Evolutionary conservation across 1,284 basidiomycete species (phyloP).

Genomic region (Ustilago curta): DNA sequence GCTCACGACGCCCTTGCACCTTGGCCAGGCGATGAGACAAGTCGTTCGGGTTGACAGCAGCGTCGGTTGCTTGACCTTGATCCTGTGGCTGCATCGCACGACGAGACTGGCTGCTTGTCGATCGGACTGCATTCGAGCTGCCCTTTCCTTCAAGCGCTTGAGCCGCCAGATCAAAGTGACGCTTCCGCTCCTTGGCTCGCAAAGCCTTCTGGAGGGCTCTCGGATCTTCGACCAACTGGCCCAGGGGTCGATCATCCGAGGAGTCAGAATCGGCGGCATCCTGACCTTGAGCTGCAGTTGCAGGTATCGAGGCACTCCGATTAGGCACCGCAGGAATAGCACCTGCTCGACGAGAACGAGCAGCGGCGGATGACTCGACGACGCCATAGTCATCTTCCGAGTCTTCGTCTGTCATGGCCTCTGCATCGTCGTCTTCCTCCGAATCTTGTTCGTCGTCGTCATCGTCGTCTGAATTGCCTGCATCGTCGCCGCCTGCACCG

Average conservation of each 20-base stretch:
- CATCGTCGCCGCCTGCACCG: slow-evolving; percentile 22
- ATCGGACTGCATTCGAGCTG: slow-evolving; percentile 15
- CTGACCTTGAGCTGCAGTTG: slow-evolving; percentile 5
- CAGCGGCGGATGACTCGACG: slow-evolving; percentile 7
- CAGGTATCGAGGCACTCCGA: slow-evolving; percentile 18
- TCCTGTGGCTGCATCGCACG: slow-evolving; percentile 6
- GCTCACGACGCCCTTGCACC: slow-evolving; percentile 39
- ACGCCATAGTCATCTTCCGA: slow-evolving; percentile 55
- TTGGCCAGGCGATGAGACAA: slow-evolving; percentile 31
- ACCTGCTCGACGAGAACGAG: slow-evolving; percentile 8
- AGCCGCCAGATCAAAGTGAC: slow-evolving; percentile 40
- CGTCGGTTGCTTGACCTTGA: slow-evolving; percentile 11
- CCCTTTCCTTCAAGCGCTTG: slow-evolving; percentile 40
- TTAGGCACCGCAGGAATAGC: slow-evolving; percentile 19
- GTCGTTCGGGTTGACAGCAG: slow-evolving; percentile 34
- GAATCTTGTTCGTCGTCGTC: slow-evolving; percentile 17
- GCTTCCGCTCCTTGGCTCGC: slow-evolving; percentile 44
- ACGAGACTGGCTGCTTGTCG: slow-evolving; percentile 15
- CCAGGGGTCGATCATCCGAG: slow-evolving; percentile 48
- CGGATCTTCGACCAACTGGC: slow-evolving; percentile 51
- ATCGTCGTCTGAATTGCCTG: slow-evolving; percentile 28
- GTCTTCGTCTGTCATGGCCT: slow-evolving; percentile 49
- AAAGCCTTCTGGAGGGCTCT: slow-evolving; percentile 44
- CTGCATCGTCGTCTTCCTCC: slow-evolving; percentile 29
- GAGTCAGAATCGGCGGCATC: slow-evolving; percentile 44